Evolutionary conservation across 192 early-diverging fungal genomes (phyloP).

Genomic region (Podila epigama): DNA sequence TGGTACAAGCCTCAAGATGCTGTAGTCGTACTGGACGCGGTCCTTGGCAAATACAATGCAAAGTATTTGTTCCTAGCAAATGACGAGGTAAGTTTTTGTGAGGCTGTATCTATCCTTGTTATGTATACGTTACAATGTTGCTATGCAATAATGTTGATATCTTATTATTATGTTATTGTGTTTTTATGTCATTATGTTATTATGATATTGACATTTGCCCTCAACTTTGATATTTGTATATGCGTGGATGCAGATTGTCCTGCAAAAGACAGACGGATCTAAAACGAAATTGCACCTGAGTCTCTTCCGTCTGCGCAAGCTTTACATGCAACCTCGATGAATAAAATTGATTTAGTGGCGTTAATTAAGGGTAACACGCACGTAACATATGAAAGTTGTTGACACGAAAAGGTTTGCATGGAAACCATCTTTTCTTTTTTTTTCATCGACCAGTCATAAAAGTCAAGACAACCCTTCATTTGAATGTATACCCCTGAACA

Average conservation of each 20-base stretch:
- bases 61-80: constrained; percentile 26
- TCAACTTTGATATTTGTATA: background rate
- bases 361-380: background rate
- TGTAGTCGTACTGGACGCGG: constrained; percentile 40
- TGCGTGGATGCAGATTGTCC: constrained; percentile 15
- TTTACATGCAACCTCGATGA: constrained; percentile 42
- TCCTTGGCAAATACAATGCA: constrained; percentile 40
- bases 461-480: no score
- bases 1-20: constrained; percentile 42
- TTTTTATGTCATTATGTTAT: no score
- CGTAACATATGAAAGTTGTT: background rate
- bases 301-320: constrained; percentile 28
- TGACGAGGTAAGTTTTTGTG: constrained; percentile 17
- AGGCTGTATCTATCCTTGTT: background rate
- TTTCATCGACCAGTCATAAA: no score
- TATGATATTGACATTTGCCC: no score
- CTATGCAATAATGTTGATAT: no score
- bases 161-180: no score
- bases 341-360: background rate
- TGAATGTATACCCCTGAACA: no score
- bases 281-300: constrained; percentile 39
- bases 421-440: no score
- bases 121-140: no score
- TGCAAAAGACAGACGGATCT: constrained; percentile 40
- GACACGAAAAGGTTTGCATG: no score